These are phyloP conservation scores for Hirschioporus abietinus DNA, from an alignment of 768 basidiomycete species.

Conservation along the genomic window DNA sequence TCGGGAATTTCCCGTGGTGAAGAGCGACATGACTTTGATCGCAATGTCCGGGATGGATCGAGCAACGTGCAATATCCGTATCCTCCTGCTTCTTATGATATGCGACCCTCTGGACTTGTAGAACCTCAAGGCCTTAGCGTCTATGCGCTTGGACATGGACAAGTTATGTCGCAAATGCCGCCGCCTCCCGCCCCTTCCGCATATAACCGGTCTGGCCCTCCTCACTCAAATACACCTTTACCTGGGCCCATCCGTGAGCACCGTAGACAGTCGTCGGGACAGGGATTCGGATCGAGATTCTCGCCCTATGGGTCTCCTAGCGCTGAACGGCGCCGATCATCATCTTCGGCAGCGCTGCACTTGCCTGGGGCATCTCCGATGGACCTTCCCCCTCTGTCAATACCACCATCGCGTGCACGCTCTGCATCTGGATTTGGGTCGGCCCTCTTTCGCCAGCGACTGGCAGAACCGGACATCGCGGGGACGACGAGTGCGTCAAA, in stretches of 20 bases:
- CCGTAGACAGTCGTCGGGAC: background rate
- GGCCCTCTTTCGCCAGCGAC: background rate
- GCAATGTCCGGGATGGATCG: background rate
- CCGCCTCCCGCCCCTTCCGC: background rate
- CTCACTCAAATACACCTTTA: background rate
- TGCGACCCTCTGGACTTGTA: background rate
- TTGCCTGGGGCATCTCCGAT: background rate
- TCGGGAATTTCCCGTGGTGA: background rate
- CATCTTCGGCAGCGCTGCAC: background rate
- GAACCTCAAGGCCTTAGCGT: background rate
- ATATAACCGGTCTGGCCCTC: background rate
- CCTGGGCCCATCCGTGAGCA: background rate
- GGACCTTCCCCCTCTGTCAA: background rate
- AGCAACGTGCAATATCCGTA: background rate
- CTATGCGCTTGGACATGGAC: background rate
- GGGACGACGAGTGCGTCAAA: background rate
- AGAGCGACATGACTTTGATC: background rate
- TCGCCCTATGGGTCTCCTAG: background rate
- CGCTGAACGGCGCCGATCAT: background rate
- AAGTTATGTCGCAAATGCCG: background rate
- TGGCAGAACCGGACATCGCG: background rate
- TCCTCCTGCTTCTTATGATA: background rate
- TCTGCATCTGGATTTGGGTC: background rate
- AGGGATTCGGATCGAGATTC: background rate
- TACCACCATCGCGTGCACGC: background rate